Evolutionary conservation across 768 basidiomycete species (phyloP), one percentile per base, ranked within the genome.

Genomic region (Roridomyces roridus): DNA sequence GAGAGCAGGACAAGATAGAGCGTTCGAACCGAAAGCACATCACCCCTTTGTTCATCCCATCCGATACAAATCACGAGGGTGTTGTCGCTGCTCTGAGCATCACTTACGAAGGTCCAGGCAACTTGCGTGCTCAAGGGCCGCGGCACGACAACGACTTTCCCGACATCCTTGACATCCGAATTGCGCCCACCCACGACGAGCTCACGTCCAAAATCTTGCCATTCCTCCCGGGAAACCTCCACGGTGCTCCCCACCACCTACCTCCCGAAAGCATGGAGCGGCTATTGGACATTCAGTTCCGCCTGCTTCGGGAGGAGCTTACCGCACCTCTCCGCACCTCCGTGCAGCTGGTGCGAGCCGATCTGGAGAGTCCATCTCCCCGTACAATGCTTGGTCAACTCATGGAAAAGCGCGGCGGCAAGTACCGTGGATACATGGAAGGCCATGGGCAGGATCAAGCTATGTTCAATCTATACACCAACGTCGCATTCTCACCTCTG

Each of bases 211-310:
- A 66, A 0, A 21, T 72, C 11, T 65, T 73, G 3, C 84, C 88
- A 0, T 91, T 82, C 65, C 70, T 92, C 0, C 91, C 91, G 0
- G 83, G 79, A 0, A 86, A 82, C 61, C 66, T 87, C 1, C 78
- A 74, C 18, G 77, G 72, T 2, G 89, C 87, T 0, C 89, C 88
- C 0, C 89, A 90, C 63, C 87, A 80, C 51, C 77, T 80, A 12
- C 82, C 82, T 0, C 59, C 70, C 4, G 78, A 78, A 15, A 84
- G 83, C 21, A 89, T 92, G 82, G 79, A 88, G 51, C 75, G 85
- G 8, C 73, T 87, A 20, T 71, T 91, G 11, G 91, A 93, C 54
- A 81, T 87, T 4, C 89, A 92, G 60, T 92, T 89, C 68, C 83
- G 91, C 29, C 77, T 92, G 0, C 72, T 92, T 31, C 76, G 91